Evolutionary conservation across 2,329 filamentous ascomycete genomes (phyloP).

Genomic region (Phyllosticta citriasiana): DNA sequence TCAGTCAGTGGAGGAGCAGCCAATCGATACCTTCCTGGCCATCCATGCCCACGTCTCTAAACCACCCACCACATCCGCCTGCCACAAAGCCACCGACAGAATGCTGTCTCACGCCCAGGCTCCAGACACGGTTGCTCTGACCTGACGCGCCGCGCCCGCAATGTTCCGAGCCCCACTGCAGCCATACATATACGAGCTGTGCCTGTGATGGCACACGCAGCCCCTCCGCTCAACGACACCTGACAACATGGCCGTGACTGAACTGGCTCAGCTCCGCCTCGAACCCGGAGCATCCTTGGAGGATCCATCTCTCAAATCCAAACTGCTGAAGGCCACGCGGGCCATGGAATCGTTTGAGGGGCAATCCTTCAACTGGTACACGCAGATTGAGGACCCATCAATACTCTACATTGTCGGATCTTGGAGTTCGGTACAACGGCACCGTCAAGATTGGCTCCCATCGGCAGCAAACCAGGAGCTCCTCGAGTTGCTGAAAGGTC

Average conservation of each 20-base stretch:
- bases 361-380: slow-evolving; percentile 29
- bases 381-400: slow-evolving; percentile 35
- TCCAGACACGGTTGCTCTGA: neutral
- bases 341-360: slow-evolving; percentile 29
- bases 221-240: neutral
- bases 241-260: slow-evolving; percentile 31
- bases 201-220: neutral
- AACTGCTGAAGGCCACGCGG: slow-evolving; percentile 27
- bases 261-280: slow-evolving; percentile 35
- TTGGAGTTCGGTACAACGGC: slow-evolving; percentile 35
- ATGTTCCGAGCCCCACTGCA: neutral
- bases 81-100: neutral
- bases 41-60: neutral
- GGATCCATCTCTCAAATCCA: slow-evolving; percentile 18
- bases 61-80: neutral
- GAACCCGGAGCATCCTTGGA: slow-evolving; percentile 16
- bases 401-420: slow-evolving; percentile 35
- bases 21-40: neutral
- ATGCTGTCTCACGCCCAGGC: neutral
- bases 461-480: slow-evolving; percentile 32
- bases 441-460: slow-evolving; percentile 34
- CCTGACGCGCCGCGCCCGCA: neutral
- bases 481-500: slow-evolving; percentile 25
- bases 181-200: neutral
- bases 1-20: neutral